Conservation (phyloP, 78 protist genomes). For the Planoprotostelium fungivorum region DNA sequence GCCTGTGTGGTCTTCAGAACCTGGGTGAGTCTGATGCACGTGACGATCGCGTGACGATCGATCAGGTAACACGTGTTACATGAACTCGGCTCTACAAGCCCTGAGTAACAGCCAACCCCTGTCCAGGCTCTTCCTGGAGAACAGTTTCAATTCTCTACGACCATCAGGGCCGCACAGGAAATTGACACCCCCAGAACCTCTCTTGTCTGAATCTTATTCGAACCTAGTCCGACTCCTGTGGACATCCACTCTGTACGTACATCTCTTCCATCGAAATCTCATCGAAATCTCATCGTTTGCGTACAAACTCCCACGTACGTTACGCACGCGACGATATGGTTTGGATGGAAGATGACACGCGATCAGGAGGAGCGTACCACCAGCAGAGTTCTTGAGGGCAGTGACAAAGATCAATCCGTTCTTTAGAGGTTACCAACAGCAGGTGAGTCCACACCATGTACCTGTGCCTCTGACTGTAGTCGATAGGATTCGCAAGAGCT, state of each 20-base stretch:
- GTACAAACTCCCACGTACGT: too few species aligned
- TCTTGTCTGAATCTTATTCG: neutral
- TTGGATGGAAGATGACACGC: too few species aligned
- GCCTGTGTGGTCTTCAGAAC: neutral
- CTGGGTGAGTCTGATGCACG: neutral
- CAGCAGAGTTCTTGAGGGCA: neutral
- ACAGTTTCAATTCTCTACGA: neutral
- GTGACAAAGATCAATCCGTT: neutral
- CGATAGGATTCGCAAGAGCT: conserved; percentile 51
- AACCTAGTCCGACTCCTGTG: neutral
- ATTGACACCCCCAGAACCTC: neutral
- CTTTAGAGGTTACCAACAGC: conserved; percentile 47
- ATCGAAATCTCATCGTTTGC: too few species aligned
- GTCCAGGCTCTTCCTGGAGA: neutral
- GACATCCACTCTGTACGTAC: neutral
- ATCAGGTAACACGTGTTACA: conserved; percentile 54
- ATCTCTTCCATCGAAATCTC: neutral
- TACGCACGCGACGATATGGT: too few species aligned
- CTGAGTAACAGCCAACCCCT: conserved; percentile 17
- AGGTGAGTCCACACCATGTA: conserved; percentile 8
- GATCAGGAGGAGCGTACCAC: neutral
- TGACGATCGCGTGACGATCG: neutral
- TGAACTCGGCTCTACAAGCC: conserved; percentile 61
- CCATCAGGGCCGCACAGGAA: neutral
- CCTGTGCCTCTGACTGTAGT: too few species aligned